Conservation (phyloP, 495 filamentous ascomycete species). For the Hypomontagnella monticulosa region DNA sequence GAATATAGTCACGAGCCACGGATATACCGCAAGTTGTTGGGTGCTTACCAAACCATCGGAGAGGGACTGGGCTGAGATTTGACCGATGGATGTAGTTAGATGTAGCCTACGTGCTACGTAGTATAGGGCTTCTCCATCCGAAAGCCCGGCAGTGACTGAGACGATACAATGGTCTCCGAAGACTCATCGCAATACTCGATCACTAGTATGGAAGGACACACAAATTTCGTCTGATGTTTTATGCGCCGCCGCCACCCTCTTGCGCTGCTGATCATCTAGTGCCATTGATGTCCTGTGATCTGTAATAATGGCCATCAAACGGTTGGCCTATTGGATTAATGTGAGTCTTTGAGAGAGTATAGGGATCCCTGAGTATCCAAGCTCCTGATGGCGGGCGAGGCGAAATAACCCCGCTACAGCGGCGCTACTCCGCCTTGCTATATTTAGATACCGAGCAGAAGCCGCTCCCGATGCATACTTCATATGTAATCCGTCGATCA, state of each 20-base stretch:
- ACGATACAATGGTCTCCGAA: constrained; percentile 2
- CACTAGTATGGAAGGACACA: neutral
- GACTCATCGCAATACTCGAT: constrained; percentile 1
- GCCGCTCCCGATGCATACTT: constrained; percentile 10
- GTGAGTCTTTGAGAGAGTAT: constrained; percentile 4
- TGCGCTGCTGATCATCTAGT: constrained; percentile 3
- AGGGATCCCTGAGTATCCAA: constrained; percentile 9
- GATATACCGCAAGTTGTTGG: neutral
- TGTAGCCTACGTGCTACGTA: constrained; percentile 24
- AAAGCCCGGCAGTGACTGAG: constrained; percentile 12
- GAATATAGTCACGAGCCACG: no score
- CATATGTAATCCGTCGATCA: neutral
- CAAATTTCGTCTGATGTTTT: constrained; percentile 20
- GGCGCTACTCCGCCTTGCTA: constrained; percentile 22
- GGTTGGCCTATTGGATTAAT: constrained; percentile 11
- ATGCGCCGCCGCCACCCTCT: constrained; percentile 16
- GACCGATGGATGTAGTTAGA: neutral
- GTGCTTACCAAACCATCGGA: neutral
- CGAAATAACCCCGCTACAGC: neutral
- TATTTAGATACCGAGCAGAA: constrained; percentile 37
- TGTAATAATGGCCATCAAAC: neutral
- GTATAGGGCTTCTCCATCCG: constrained; percentile 2
- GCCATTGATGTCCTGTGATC: neutral
- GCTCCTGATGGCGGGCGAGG: constrained; percentile 5
- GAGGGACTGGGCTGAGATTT: neutral